Evolutionary conservation across 352 stramenopile species (phyloP).

Genomic region (Phytophthora rubi): DNA sequence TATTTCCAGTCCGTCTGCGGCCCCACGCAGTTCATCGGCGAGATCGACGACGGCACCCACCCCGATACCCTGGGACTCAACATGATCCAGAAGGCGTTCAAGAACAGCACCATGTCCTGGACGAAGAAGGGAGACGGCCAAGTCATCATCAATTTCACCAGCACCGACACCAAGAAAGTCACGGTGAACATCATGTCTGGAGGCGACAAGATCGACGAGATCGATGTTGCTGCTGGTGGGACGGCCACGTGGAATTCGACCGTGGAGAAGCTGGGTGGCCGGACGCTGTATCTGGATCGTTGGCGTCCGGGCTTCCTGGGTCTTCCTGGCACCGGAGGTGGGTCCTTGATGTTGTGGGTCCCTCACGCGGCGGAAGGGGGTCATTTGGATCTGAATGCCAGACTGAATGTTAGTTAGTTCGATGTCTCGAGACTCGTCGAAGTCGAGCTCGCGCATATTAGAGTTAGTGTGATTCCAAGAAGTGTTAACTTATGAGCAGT

Average conservation of each 20-base stretch:
- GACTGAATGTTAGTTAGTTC: slow-evolving; percentile 50
- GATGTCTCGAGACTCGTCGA: no score
- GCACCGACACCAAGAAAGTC: slow-evolving; percentile 53
- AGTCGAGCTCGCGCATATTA: no score
- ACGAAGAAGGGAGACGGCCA: slow-evolving; percentile 47
- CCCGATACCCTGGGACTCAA: slow-evolving; percentile 49
- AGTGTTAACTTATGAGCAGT: slow-evolving; percentile 2
- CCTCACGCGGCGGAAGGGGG: slow-evolving; percentile 46
- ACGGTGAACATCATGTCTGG: slow-evolving; percentile 59
- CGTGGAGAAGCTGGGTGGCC: slow-evolving; percentile 41
- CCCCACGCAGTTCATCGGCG: slow-evolving; percentile 44
- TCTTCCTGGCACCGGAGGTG: slow-evolving; percentile 58
- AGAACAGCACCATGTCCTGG: slow-evolving; percentile 46
- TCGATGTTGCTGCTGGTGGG: slow-evolving; percentile 42
- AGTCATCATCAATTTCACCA: slow-evolving; percentile 51
- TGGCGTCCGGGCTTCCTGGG: slow-evolving; percentile 61
- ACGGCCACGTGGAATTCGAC: slow-evolving; percentile 47
- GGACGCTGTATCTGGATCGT: slow-evolving; percentile 76
- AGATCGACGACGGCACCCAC: slow-evolving; percentile 46
- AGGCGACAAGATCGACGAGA: slow-evolving; percentile 50
- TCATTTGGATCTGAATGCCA: slow-evolving; percentile 53
- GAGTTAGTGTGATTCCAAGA: no score
- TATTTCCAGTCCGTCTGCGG: slow-evolving; percentile 45
- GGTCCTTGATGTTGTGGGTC: slow-evolving; percentile 71
- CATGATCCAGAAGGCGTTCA: slow-evolving; percentile 48